Conservation (phyloP, 805 yeast genomes). For the Schwanniomyces occidentalis region DNA sequence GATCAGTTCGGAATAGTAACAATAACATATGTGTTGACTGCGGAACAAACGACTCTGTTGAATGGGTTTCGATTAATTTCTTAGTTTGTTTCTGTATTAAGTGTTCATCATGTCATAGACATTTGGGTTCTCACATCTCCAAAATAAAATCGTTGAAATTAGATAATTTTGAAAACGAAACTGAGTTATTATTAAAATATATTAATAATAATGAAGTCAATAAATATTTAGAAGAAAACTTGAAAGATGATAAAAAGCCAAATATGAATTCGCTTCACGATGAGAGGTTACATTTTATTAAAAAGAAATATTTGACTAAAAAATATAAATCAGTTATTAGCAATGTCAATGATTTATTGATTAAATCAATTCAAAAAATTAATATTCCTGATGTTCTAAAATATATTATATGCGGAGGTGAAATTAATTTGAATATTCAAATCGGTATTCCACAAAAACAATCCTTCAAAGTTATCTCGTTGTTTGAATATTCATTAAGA, state of each 20-base stretch:
- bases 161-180: constrained; percentile 67
- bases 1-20: constrained; percentile 44
- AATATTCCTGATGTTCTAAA: constrained; percentile 45
- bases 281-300: constrained; percentile 59
- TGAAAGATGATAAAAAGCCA: constrained; percentile 23
- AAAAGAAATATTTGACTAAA: constrained; percentile 61
- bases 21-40: constrained; percentile 81
- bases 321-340: constrained; percentile 36
- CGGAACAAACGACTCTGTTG: constrained; percentile 61
- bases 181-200: constrained; percentile 50
- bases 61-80: constrained; percentile 83
- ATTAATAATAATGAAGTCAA: constrained; percentile 60
- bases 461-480: constrained; percentile 22
- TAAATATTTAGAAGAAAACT: constrained; percentile 54
- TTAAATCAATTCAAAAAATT: constrained; percentile 55
- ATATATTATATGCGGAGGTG: constrained; percentile 49
- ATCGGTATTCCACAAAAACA: constrained; percentile 19
- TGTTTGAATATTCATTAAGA: constrained; percentile 54
- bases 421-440: constrained; percentile 42
- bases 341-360: constrained; percentile 35
- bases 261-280: constrained; percentile 37
- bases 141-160: constrained; percentile 76
- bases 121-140: constrained; percentile 79
- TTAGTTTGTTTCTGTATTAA: constrained; percentile 74
- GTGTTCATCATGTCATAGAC: constrained; percentile 87